phyloP scores from a whole-genome alignment of 1,284 basidiomycete genomes.

The Austroboletus novae-zelandiae region DNA sequence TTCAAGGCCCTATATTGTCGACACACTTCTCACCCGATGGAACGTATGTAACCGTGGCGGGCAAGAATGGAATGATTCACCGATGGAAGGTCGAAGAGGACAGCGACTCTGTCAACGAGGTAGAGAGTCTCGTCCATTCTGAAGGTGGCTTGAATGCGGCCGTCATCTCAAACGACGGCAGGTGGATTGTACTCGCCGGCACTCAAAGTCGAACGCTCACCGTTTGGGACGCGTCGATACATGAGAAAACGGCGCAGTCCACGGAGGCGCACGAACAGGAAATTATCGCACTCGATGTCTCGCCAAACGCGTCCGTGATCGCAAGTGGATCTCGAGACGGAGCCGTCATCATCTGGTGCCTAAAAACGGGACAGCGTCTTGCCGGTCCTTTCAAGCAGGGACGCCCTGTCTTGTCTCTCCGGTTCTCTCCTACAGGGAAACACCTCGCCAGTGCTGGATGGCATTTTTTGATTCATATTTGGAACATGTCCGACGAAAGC shows the following conservation, averaged over 20 bases:
- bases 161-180: slow-evolving; percentile 19
- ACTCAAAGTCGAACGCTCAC: slow-evolving; percentile 3
- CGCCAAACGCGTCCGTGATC: slow-evolving; percentile 13
- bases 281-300: slow-evolving; percentile 21
- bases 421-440: slow-evolving; percentile 20
- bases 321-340: slow-evolving; percentile 23
- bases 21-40: slow-evolving; percentile 13
- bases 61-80: slow-evolving; percentile 9
- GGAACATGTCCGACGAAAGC: not conserved
- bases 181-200: slow-evolving; percentile 7
- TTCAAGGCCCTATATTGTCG: slow-evolving; percentile 6
- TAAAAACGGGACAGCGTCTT: slow-evolving; percentile 13
- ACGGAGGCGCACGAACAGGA: slow-evolving; percentile 9
- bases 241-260: slow-evolving; percentile 7
- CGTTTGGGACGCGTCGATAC: slow-evolving; percentile 11
- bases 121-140: not conserved
- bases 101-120: not conserved
- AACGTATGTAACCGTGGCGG: slow-evolving; percentile 3
- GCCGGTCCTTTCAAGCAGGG: slow-evolving; percentile 15
- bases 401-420: slow-evolving; percentile 8
- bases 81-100: slow-evolving; percentile 6
- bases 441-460: slow-evolving; percentile 14
- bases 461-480: slow-evolving; percentile 9
- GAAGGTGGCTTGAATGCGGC: not conserved
- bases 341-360: slow-evolving; percentile 19